phyloP scores from a whole-genome alignment of 1,284 basidiomycete species.

The Trichosporon ovoides region DNA sequence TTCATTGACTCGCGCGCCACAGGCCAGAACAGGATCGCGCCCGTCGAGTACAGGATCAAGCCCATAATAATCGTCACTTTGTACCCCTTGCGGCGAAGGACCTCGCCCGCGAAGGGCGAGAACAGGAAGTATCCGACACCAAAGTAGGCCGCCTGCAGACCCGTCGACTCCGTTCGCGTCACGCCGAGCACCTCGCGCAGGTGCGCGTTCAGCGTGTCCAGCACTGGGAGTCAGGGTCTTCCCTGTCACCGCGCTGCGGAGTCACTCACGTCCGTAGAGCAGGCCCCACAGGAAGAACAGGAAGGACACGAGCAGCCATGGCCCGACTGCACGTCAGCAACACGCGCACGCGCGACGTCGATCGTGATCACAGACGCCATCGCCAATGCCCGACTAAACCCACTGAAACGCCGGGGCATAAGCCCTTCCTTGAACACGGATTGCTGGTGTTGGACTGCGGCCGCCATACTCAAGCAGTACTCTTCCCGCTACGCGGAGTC shows the following conservation, averaged over 20 bases:
- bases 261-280: conserved; percentile 64
- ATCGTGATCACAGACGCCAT: background rate
- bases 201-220: conserved; percentile 78
- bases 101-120: conserved; percentile 48
- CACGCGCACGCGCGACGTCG: background rate
- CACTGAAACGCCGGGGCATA: background rate
- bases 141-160: conserved; percentile 81
- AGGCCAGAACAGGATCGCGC: conserved; percentile 76
- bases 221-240: conserved; percentile 53
- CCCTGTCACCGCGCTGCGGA: conserved; percentile 55
- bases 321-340: conserved; percentile 34
- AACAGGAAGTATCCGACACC: conserved; percentile 57
- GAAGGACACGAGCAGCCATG: conserved; percentile 68
- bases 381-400: background rate
- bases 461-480: background rate
- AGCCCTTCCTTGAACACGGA: conserved; percentile 5
- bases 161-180: conserved; percentile 70
- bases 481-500: background rate
- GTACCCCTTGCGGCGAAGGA: conserved; percentile 51
- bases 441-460: background rate
- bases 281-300: conserved; percentile 71
- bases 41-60: conserved; percentile 63
- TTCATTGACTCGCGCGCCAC: conserved; percentile 54
- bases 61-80: conserved; percentile 57
- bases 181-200: conserved; percentile 73